Conservation (phyloP, 2,329 filamentous ascomycete genomes). For the Colletotrichum sansevieriae region DNA sequence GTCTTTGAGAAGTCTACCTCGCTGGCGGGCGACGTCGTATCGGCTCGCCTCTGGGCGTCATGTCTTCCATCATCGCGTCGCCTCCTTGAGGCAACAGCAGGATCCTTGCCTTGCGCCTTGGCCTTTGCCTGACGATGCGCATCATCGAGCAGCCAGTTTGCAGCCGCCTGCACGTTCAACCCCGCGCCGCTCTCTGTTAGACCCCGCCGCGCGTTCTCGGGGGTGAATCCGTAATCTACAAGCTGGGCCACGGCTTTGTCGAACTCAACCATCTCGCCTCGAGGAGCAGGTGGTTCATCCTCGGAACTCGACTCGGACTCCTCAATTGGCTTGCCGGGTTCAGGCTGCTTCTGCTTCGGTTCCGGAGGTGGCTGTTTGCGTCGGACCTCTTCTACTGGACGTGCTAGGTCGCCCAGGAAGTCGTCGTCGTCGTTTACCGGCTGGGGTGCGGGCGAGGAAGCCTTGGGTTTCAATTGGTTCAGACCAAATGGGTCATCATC, state of each 20-base stretch:
- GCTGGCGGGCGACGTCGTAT: conserved; percentile 67
- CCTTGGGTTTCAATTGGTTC: conserved; percentile 68
- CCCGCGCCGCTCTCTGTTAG: conserved; percentile 84
- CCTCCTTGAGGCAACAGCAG: conserved; percentile 56
- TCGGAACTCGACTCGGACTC: conserved; percentile 61
- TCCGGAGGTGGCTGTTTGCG: conserved; percentile 56
- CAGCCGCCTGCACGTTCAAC: conserved; percentile 85
- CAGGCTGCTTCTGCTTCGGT: conserved; percentile 54
- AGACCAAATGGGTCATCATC: conserved; percentile 94
- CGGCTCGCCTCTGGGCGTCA: conserved; percentile 50
- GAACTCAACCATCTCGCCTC: conserved; percentile 57
- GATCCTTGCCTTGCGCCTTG: conserved; percentile 70
- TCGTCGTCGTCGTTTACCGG: conserved; percentile 66
- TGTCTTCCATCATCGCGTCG: conserved; percentile 50
- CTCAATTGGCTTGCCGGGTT: conserved; percentile 70
- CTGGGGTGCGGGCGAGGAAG: conserved; percentile 46
- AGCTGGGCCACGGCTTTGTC: conserved; percentile 89
- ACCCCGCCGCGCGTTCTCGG: conserved; percentile 84
- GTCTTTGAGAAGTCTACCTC: conserved; percentile 84
- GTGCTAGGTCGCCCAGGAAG: conserved; percentile 73
- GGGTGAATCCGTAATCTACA: conserved; percentile 93
- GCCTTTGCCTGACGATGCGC: conserved; percentile 87
- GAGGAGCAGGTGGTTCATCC: conserved; percentile 53
- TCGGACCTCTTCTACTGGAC: conserved; percentile 74
- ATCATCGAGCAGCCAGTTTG: conserved; percentile 90